A percentile compares a stretch with the other conserved stretches of the same genome.
phyloP scores from a whole-genome alignment of 805 yeast species.

The Candida rishiriensis region DNA sequence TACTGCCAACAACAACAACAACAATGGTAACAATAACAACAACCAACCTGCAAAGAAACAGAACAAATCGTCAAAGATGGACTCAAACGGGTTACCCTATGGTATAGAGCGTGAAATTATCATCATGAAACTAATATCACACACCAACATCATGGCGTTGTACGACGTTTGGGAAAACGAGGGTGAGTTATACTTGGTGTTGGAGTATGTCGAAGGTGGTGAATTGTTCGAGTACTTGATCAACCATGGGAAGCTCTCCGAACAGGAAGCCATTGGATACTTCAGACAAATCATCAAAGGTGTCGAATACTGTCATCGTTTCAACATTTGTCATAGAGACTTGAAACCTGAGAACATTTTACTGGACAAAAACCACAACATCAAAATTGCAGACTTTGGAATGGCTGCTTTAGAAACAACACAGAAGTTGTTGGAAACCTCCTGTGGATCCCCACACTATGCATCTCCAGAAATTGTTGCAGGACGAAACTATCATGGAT shows the following conservation, averaged over 20 bases:
- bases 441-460: slow-evolving; percentile 86
- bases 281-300: slow-evolving; percentile 76
- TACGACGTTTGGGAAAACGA: slow-evolving; percentile 98
- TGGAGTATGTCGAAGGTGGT: slow-evolving; percentile 87
- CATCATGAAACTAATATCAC: slow-evolving; percentile 92
- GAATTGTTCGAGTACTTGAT: slow-evolving; percentile 75
- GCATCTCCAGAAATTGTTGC: slow-evolving; percentile 85
- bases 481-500: slow-evolving; percentile 75
- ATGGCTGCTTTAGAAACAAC: slow-evolving; percentile 83
- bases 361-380: slow-evolving; percentile 58
- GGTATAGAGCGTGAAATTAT: slow-evolving; percentile 97
- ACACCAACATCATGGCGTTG: slow-evolving; percentile 86
- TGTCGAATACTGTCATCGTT: slow-evolving; percentile 75
- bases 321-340: slow-evolving; percentile 79
- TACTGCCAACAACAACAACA: slow-evolving; percentile 30
- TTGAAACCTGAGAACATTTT: slow-evolving; percentile 77
- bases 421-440: slow-evolving; percentile 67
- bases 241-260: slow-evolving; percentile 64
- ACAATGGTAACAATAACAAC: slow-evolving; percentile 6
- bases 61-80: slow-evolving; percentile 20
- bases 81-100: slow-evolving; percentile 65
- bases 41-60: slow-evolving; percentile 23
- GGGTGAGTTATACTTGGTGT: slow-evolving; percentile 73
- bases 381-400: slow-evolving; percentile 82
- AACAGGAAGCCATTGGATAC: slow-evolving; percentile 69